phyloP scores from a whole-genome alignment of 176 grass and related monocot genomes.

The Luzula sylvatica region DNA sequence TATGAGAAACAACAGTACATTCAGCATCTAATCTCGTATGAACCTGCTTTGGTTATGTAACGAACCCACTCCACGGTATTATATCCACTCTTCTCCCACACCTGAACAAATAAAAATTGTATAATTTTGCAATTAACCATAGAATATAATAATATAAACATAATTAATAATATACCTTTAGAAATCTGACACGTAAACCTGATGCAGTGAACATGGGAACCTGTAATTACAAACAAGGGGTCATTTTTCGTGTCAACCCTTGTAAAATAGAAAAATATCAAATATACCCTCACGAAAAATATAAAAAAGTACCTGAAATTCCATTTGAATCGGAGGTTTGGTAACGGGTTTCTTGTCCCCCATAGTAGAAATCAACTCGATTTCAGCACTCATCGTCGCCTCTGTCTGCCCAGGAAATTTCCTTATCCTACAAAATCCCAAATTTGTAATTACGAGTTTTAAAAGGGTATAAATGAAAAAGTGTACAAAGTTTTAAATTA shows the following conservation, averaged over 20 bases:
- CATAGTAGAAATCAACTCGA: constrained; percentile 99
- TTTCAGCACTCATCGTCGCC: constrained; percentile 94
- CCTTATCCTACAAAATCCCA: constrained; percentile 58
- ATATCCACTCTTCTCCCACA: constrained; percentile 99
- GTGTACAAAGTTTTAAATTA: constrained; percentile 5
- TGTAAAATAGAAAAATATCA: background rate
- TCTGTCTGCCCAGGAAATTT: constrained; percentile 99
- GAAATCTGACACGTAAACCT: constrained; percentile 91
- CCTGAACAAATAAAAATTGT: constrained; percentile 47
- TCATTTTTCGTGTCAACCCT: no score
- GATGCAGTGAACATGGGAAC: constrained; percentile 99
- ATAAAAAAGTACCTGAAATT: constrained; percentile 66
- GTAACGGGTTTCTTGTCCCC: constrained; percentile 94
- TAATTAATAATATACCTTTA: constrained; percentile 49
- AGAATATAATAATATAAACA: background rate
- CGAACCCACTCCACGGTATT: constrained; percentile 99
- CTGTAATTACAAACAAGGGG: constrained; percentile 19
- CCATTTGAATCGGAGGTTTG: constrained; percentile 96
- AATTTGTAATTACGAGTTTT: no score
- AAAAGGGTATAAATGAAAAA: background rate
- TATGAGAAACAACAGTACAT: background rate
- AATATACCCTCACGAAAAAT: no score
- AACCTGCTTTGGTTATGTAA: constrained; percentile 95
- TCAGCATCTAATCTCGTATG: constrained; percentile 95
- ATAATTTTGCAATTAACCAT: constrained; percentile 1